phyloP scores from a whole-genome alignment of 148 eudicot species.

The Gaultheria prostrata region DNA sequence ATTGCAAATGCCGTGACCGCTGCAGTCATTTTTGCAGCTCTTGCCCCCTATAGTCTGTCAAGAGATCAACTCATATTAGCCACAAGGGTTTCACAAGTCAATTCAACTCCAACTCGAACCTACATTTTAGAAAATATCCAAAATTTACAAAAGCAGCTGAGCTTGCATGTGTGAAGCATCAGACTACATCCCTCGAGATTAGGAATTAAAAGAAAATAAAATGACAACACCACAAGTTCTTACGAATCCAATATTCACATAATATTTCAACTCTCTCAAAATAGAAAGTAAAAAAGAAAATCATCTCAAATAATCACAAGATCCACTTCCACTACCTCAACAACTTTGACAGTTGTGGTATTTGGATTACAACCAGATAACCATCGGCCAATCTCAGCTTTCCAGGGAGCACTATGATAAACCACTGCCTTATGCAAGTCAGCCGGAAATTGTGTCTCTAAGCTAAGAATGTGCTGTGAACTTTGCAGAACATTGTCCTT shows the following conservation, averaged over 20 bases:
- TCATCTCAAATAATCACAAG: neutral
- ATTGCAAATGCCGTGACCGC: constrained; percentile 83
- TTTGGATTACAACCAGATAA: constrained; percentile 67
- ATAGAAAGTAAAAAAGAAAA: neutral
- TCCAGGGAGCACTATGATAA: constrained; percentile 90
- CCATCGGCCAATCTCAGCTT: constrained; percentile 84
- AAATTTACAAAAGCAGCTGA: constrained; percentile 3
- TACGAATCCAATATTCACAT: neutral
- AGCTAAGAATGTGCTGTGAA: constrained; percentile 19
- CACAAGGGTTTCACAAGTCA: neutral
- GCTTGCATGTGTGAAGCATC: neutral
- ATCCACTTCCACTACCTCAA: constrained; percentile 58
- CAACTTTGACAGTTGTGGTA: constrained; percentile 41
- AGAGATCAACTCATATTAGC: constrained; percentile 1
- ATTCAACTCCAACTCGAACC: constrained; percentile 7
- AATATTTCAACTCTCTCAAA: neutral
- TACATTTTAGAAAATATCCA: neutral
- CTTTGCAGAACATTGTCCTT: constrained; percentile 17
- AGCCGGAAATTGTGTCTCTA: constrained; percentile 48
- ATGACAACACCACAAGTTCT: neutral
- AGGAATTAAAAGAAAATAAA: neutral
- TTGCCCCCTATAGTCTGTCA: constrained; percentile 63
- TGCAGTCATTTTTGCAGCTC: constrained; percentile 64
- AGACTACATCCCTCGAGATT: neutral
- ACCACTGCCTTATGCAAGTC: constrained; percentile 69